Base-by-base conservation (phyloP, 2,329 filamentous ascomycete genomes). In the Setomelanomma holmii region DNA sequence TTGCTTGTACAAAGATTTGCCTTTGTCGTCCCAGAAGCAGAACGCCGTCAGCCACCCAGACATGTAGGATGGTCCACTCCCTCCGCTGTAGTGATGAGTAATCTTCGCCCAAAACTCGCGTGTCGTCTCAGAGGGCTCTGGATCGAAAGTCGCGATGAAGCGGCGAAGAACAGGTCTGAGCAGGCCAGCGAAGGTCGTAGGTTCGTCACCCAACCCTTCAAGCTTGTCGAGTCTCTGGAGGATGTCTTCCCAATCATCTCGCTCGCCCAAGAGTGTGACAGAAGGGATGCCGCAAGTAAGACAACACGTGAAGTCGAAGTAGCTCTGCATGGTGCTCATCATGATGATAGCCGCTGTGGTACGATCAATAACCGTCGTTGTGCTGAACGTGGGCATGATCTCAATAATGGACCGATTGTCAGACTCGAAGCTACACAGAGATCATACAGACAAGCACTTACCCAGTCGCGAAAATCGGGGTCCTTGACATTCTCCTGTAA, bases 41-140 rank as follows among this genome's bases (percentile, higher is more conserved):
- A 66, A 66, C 1, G 61, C 60, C 8, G 56, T 56, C 16, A 64
- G 47, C 61, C 60, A 66, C 8, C 61, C 63, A 1, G 54, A 55
- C 3, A 63, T 43, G n/a, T 49, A 49, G 1, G 19, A 21, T 2
- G 45, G 33, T 6, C 53, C 55, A 17, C 53, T 51, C 24, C 24
- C 24, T 12, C 52, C 45, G 0, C 33, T 35, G 1, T 16, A 10
- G 6, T 35, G 8, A 34, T 62, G 45, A 0, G 41, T 50, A 20
- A 60, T 53, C 27, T 42, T 49, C 36, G 40, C 30, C 58, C 61
- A 61, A 40, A 64, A 64, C 4, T 54, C 48, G 8, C n/a, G 21
- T n/a, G 22, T 27, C 7, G 19, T 24, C 4, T 11, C 7, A 6
- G 14, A 19, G 20, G 16, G 10, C 11, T 5, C 27, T 2, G 3